Evolutionary conservation across 108 stramenopile species (phyloP).

Genomic region (Asterionellopsis glacialis): DNA sequence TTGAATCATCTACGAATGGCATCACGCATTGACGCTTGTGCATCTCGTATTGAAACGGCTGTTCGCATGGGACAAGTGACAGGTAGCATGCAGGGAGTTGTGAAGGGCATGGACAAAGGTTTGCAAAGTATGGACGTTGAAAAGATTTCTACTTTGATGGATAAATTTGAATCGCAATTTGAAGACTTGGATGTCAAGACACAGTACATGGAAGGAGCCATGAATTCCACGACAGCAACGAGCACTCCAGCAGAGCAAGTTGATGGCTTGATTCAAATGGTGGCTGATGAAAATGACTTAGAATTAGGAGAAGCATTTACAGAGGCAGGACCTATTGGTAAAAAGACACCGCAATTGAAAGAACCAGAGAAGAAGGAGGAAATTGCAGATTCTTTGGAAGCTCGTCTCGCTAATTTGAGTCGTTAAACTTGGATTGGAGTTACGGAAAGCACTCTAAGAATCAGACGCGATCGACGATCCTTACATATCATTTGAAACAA

Average conservation of each 20-base stretch:
- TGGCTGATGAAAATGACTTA: conserved; percentile 91
- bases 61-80: conserved; percentile 95
- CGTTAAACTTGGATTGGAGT: conserved; percentile 27
- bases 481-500: no score
- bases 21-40: conserved; percentile 93
- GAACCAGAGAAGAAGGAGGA: conserved; percentile 35
- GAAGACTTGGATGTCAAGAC: conserved; percentile 97
- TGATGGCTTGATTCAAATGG: conserved; percentile 86
- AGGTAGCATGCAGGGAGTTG: conserved; percentile 86
- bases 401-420: conserved; percentile 78
- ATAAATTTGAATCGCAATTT: conserved; percentile 98
- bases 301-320: conserved; percentile 76
- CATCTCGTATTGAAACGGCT: conserved; percentile 92
- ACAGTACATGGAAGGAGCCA: conserved; percentile 93
- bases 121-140: conserved; percentile 91
- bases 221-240: conserved; percentile 93
- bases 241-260: conserved; percentile 96
- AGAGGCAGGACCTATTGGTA: conserved; percentile 74
- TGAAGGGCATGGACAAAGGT: conserved; percentile 92
- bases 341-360: conserved; percentile 51
- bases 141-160: conserved; percentile 89
- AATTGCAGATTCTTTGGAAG: conserved; percentile 70
- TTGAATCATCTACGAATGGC: conserved; percentile 90
- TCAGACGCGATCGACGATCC: no score
- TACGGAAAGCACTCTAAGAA: no score